These are phyloP conservation scores for Thielaviopsis populi DNA, from an alignment of 2,329 filamentous ascomycete genomes.

Conservation along the genomic window DNA sequence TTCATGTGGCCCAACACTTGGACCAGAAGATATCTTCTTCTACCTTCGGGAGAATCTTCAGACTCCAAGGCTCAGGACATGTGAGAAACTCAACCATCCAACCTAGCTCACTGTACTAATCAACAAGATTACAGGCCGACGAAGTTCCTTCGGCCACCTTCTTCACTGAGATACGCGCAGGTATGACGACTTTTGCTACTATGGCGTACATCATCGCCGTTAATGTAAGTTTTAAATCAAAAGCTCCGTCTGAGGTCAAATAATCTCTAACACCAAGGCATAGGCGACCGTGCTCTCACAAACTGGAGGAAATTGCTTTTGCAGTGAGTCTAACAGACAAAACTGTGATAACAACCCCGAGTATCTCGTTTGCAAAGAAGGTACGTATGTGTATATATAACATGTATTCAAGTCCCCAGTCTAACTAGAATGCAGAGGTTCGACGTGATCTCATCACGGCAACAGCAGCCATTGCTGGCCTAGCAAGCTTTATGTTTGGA, in stretches of 20 bases:
- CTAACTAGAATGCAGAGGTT: conserved; percentile 29
- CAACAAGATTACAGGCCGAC: conserved; percentile 34
- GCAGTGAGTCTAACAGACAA: conserved; percentile 31
- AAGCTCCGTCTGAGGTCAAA: neutral
- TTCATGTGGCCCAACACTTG: conserved; percentile 15
- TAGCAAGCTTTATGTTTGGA: conserved; percentile 63
- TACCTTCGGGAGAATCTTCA: conserved; percentile 42
- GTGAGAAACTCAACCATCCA: conserved; percentile 27
- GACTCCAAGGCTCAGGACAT: conserved; percentile 51
- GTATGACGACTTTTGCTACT: conserved; percentile 63
- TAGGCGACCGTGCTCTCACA: conserved; percentile 59
- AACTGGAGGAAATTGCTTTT: conserved; percentile 63
- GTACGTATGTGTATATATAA: conserved; percentile 22
- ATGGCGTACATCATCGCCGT: conserved; percentile 79
- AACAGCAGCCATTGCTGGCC: conserved; percentile 63
- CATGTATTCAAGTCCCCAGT: neutral
- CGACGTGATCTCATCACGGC: conserved; percentile 69
- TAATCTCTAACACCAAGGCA: neutral
- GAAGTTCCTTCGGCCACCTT: conserved; percentile 56
- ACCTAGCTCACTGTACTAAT: neutral
- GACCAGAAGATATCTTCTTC: conserved; percentile 24
- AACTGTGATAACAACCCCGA: conserved; percentile 34
- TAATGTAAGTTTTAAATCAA: conserved; percentile 32
- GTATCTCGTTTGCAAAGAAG: conserved; percentile 34
- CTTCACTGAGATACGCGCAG: conserved; percentile 63